Percentiles rank a stretch among this genome's conserved stretches.
Evolutionary conservation across 2,329 filamentous ascomycete species (phyloP).

Genomic region (Neofusicoccum cordaticola): DNA sequence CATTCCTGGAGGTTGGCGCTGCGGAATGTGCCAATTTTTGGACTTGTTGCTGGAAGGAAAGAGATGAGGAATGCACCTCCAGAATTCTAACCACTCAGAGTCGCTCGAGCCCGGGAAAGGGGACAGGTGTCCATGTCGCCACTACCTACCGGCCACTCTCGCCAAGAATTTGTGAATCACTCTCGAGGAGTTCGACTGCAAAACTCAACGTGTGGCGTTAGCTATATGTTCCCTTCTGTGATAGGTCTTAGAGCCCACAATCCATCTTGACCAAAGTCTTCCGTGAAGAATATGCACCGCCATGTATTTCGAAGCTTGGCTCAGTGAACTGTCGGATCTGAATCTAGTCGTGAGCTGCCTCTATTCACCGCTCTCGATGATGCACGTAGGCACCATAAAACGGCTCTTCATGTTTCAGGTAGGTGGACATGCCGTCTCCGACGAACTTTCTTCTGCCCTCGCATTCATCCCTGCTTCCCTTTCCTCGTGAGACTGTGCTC

Average conservation of each 20-base stretch:
- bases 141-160: background rate
- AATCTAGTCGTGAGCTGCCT: too few species aligned
- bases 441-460: background rate
- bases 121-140: too few species aligned
- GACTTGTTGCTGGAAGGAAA: background rate
- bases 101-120: background rate
- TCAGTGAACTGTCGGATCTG: too few species aligned
- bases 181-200: too few species aligned
- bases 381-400: background rate
- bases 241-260: too few species aligned
- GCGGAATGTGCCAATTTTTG: slow-evolving; percentile 3
- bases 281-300: too few species aligned
- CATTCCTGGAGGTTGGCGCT: background rate
- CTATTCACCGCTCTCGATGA: too few species aligned
- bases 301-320: too few species aligned
- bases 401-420: background rate
- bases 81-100: background rate
- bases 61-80: background rate
- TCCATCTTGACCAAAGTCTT: too few species aligned
- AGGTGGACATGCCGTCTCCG: background rate
- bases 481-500: background rate
- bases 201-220: background rate
- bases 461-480: background rate
- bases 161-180: background rate
- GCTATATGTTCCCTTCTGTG: too few species aligned